These are phyloP conservation scores for Micromonas pusilla DNA, from an alignment of 139 green algal genomes.

Conservation along the genomic window DNA sequence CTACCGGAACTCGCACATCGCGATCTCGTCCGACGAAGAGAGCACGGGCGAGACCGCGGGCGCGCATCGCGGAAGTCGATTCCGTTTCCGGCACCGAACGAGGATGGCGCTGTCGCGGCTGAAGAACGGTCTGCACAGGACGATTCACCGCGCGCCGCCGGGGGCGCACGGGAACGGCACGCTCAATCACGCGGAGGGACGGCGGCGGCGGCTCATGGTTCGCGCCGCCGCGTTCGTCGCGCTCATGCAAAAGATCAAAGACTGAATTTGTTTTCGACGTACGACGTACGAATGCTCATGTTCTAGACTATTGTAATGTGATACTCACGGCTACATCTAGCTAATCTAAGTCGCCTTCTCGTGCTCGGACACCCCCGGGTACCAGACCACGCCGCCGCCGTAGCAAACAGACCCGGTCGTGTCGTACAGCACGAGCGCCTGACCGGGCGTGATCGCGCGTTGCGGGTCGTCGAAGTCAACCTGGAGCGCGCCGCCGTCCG, in stretches of 20 bases:
- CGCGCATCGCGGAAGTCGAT: no score
- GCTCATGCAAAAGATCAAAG: neutral
- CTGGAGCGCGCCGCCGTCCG: conserved; percentile 18
- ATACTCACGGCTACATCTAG: no score
- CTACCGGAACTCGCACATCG: no score
- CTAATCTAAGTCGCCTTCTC: no score
- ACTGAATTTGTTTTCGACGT: no score
- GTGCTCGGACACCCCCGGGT: neutral
- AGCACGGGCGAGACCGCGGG: neutral
- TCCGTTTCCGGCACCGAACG: neutral
- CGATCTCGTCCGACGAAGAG: no score
- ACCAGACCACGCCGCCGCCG: conserved; percentile 45
- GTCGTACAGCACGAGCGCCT: conserved; percentile 69
- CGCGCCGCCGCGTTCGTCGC: neutral
- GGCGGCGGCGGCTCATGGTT: neutral
- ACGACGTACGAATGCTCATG: no score
- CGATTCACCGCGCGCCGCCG: neutral
- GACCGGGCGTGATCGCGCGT: conserved; percentile 56
- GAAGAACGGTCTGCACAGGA: neutral
- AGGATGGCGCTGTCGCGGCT: neutral
- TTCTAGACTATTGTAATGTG: no score
- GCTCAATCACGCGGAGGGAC: neutral
- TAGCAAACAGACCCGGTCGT: conserved; percentile 50
- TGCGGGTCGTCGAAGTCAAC: conserved; percentile 45
- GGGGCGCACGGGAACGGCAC: neutral